These are phyloP conservation scores for Cryphonectria carpinicola DNA, from an alignment of 2,329 filamentous ascomycete genomes.

Conservation along the genomic window DNA sequence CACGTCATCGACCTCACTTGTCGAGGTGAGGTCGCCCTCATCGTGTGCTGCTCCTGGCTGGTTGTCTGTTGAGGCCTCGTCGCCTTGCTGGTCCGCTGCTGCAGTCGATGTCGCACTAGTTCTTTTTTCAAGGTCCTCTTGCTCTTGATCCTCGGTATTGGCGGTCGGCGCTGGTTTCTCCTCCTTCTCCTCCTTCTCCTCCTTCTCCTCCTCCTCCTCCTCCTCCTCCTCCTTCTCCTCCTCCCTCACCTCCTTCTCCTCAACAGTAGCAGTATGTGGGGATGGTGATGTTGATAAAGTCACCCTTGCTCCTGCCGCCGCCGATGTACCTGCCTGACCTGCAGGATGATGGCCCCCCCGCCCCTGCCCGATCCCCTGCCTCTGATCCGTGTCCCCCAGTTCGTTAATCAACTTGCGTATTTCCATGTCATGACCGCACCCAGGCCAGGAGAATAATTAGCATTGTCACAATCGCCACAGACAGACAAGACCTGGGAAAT, in stretches of 20 bases:
- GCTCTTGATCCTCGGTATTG: neutral
- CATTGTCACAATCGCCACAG: neutral
- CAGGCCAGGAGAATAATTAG: neutral
- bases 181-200: neutral
- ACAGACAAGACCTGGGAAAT: neutral
- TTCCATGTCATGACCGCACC: constrained; percentile 1
- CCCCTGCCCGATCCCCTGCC: neutral
- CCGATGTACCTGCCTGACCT: neutral
- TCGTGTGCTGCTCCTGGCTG: neutral
- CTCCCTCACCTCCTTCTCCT: too few relatives aligned
- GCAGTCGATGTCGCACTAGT: too few relatives aligned
- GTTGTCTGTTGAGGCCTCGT: neutral
- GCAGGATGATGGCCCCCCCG: neutral
- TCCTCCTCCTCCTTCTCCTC: too few relatives aligned
- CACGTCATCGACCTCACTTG: neutral
- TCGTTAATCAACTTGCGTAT: neutral
- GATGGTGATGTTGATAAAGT: too few relatives aligned
- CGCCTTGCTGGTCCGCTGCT: neutral
- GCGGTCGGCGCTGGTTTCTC: neutral
- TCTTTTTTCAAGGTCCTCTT: too few relatives aligned
- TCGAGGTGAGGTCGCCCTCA: neutral
- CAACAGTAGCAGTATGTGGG: too few relatives aligned
- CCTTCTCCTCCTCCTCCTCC: neutral
- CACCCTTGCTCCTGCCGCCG: neutral
- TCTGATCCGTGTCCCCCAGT: neutral